Percentiles rank a stretch among this genome's conserved stretches.
Conservation (phyloP, 2,329 filamentous ascomycete species). For the Apiospora saccharicola region DNA sequence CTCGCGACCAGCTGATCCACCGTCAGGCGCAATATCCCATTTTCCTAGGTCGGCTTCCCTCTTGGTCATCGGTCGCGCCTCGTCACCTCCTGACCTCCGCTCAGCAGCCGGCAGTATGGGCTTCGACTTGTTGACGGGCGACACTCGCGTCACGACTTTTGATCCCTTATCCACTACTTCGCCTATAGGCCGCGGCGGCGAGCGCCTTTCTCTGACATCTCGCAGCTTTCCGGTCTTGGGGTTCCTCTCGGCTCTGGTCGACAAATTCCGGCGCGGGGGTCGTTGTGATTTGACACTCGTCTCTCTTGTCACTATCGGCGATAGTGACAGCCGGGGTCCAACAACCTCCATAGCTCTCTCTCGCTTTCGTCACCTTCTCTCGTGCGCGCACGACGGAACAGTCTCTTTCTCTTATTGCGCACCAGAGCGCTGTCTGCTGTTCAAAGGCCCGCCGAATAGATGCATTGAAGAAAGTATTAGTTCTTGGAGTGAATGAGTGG, state of each 20-base stretch:
- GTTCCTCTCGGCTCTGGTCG: slow-evolving; percentile 34
- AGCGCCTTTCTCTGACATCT: slow-evolving; percentile 33
- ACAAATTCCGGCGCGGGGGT: slow-evolving; percentile 32
- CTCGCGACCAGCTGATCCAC: slow-evolving; percentile 66
- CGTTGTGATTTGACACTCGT: slow-evolving; percentile 33
- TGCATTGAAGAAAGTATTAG: slow-evolving; percentile 17
- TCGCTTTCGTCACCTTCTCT: neutral
- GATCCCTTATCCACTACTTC: slow-evolving; percentile 31
- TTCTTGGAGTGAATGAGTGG: slow-evolving; percentile 1
- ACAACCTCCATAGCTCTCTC: slow-evolving; percentile 39
- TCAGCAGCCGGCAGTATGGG: slow-evolving; percentile 39
- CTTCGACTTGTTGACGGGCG: slow-evolving; percentile 35
- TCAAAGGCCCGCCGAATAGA: neutral
- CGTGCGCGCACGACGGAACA: neutral
- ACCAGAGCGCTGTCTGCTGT: slow-evolving; percentile 20
- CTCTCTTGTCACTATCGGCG: slow-evolving; percentile 33
- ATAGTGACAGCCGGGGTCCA: slow-evolving; percentile 35
- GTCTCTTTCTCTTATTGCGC: slow-evolving; percentile 19
- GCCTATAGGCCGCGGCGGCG: slow-evolving; percentile 32
- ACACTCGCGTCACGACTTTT: slow-evolving; percentile 33
- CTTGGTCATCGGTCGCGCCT: slow-evolving; percentile 45
- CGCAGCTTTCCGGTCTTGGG: slow-evolving; percentile 32
- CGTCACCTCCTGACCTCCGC: slow-evolving; percentile 37
- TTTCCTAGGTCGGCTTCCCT: slow-evolving; percentile 63
- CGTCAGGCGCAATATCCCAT: slow-evolving; percentile 66